A percentile compares a stretch with the other conserved stretches of the same genome.
Conservation (phyloP, 2,329 filamentous ascomycete genomes). For the Aspergillus chevalieri region DNA sequence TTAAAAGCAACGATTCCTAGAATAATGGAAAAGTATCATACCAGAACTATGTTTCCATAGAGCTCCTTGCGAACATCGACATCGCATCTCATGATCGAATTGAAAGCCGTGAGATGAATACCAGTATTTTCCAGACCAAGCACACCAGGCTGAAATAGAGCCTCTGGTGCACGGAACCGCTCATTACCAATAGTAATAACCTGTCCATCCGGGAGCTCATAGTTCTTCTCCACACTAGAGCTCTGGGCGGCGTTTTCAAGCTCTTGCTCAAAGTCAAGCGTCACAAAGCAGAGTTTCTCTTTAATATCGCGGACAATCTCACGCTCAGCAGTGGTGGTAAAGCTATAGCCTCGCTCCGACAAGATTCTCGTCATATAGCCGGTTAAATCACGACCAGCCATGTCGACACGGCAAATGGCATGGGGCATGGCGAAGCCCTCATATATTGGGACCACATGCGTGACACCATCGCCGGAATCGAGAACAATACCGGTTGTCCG, state of each 20-base stretch:
- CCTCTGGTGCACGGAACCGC: slow-evolving; percentile 99
- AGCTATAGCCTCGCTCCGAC: slow-evolving; percentile 97
- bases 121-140: slow-evolving; percentile 97
- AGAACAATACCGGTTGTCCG: slow-evolving; percentile 99
- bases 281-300: slow-evolving; percentile 99
- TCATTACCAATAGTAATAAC: slow-evolving; percentile 99
- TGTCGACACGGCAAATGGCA: slow-evolving; percentile 99
- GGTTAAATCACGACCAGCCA: slow-evolving; percentile 99
- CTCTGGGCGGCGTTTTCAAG: slow-evolving; percentile 99
- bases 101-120: slow-evolving; percentile 99
- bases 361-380: slow-evolving; percentile 99
- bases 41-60: slow-evolving; percentile 99
- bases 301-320: slow-evolving; percentile 99
- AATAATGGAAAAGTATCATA: slow-evolving; percentile 47
- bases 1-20: background rate
- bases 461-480: slow-evolving; percentile 99
- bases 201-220: slow-evolving; percentile 98
- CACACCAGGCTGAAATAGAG: slow-evolving; percentile 98
- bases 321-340: slow-evolving; percentile 99
- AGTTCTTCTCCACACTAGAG: slow-evolving; percentile 98
- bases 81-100: slow-evolving; percentile 99
- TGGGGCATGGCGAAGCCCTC: slow-evolving; percentile 99
- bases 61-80: slow-evolving; percentile 99
- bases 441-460: slow-evolving; percentile 99
- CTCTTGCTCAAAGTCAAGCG: slow-evolving; percentile 99